Conservation (phyloP, 148 eudicot species). For the Suaeda aralocaspica region DNA sequence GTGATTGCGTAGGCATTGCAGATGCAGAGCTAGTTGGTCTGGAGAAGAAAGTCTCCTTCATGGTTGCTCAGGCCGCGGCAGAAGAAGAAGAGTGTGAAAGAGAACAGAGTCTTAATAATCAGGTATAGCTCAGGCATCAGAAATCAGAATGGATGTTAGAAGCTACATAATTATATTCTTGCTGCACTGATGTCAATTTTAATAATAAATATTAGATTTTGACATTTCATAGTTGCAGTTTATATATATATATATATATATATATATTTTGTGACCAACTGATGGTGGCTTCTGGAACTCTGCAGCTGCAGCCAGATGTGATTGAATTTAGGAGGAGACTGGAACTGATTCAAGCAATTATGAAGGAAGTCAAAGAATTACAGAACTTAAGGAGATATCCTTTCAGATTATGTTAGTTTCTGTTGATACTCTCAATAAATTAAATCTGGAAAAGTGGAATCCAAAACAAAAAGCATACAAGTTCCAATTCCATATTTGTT, state of each 20-base stretch:
- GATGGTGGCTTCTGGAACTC: slow-evolving; percentile 30
- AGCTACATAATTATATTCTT: background rate
- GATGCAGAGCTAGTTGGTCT: slow-evolving; percentile 38
- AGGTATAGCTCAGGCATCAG: slow-evolving; percentile 31
- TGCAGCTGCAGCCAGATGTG: slow-evolving; percentile 58
- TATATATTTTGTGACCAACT: slow-evolving; percentile 13
- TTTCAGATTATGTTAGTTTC: slow-evolving; percentile 1
- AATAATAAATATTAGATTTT: background rate
- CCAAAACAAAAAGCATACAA: background rate
- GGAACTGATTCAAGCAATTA: slow-evolving; percentile 49
- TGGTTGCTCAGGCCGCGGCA: slow-evolving; percentile 40
- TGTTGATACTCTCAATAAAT: background rate
- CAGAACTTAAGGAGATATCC: slow-evolving; percentile 77
- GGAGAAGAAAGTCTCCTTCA: slow-evolving; percentile 38
- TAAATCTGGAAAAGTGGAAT: background rate
- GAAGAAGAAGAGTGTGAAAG: slow-evolving; percentile 46
- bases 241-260: too few relatives aligned
- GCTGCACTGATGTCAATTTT: background rate
- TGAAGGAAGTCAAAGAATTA: slow-evolving; percentile 50
- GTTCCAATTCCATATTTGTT: background rate
- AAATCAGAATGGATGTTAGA: background rate
- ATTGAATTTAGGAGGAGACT: slow-evolving; percentile 44
- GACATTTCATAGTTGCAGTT: background rate
- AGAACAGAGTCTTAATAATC: slow-evolving; percentile 38
- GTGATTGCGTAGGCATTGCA: slow-evolving; percentile 14